phyloP scores from a whole-genome alignment of 2,329 filamentous ascomycete species.

The Bisporella sp. region DNA sequence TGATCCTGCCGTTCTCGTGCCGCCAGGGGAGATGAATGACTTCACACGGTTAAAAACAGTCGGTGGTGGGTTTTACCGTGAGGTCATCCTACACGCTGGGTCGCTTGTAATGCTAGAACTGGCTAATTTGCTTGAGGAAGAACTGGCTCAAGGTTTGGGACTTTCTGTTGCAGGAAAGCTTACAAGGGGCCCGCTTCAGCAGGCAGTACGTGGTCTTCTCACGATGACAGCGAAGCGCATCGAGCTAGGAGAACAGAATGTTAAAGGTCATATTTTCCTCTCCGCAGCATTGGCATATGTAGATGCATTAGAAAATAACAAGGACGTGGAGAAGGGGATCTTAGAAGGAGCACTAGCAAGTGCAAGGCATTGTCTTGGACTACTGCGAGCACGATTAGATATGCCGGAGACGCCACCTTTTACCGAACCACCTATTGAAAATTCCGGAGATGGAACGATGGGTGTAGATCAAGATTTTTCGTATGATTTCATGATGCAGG shows the following conservation, averaged over 20 bases:
- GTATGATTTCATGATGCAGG: constrained; percentile 2
- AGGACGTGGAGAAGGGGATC: constrained; percentile 5
- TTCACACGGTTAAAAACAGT: constrained; percentile 31
- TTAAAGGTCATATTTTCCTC: constrained; percentile 34
- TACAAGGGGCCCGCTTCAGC: constrained; percentile 19
- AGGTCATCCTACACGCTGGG: constrained; percentile 32
- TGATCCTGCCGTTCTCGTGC: background rate
- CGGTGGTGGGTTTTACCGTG: constrained; percentile 35
- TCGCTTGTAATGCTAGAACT: constrained; percentile 40
- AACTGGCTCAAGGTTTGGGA: background rate
- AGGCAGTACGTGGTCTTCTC: constrained; percentile 25
- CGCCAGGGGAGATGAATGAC: constrained; percentile 7
- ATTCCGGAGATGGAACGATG: background rate
- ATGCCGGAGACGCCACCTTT: background rate
- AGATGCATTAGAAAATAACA: constrained; percentile 20
- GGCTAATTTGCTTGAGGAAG: constrained; percentile 9
- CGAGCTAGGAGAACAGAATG: constrained; percentile 35
- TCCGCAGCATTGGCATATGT: constrained; percentile 33
- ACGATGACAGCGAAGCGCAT: constrained; percentile 26
- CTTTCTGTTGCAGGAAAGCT: constrained; percentile 5
- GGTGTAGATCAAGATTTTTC: background rate
- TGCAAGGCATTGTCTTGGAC: background rate
- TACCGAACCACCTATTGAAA: background rate
- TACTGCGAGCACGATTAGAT: background rate
- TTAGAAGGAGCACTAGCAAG: background rate